These are phyloP conservation scores for Pyrrhoderma lamaoense DNA, from an alignment of 1,284 basidiomycete genomes.

Conservation along the genomic window DNA sequence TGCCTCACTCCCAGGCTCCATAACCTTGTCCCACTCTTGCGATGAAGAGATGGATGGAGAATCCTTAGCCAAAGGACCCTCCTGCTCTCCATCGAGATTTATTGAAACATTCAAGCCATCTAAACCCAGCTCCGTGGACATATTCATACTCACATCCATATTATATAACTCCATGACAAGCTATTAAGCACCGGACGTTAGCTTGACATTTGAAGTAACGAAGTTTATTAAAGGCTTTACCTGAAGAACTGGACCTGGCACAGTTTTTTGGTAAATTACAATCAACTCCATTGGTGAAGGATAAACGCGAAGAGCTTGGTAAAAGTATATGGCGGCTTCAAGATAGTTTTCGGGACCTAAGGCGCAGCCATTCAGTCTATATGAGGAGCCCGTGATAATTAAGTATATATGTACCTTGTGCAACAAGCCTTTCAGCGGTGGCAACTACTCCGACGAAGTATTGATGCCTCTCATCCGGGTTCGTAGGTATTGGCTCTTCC, in stretches of 20 bases:
- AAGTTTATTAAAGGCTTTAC: conserved; percentile 32
- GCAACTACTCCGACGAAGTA: conserved; percentile 91
- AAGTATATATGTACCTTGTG: conserved; percentile 50
- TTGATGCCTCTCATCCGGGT: conserved; percentile 70
- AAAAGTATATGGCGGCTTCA: conserved; percentile 85
- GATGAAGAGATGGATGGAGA: conserved; percentile 78
- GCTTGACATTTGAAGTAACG: not conserved
- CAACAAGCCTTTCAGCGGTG: conserved; percentile 79
- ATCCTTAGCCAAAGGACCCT: conserved; percentile 50
- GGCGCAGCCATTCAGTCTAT: too few relatives aligned
- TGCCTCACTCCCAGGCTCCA: conserved; percentile 56
- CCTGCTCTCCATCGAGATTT: conserved; percentile 39
- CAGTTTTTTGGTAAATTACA: conserved; percentile 88
- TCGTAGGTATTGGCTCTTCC: conserved; percentile 56
- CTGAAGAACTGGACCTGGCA: conserved; percentile 82
- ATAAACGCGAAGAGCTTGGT: conserved; percentile 90
- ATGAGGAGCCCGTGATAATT: too few relatives aligned
- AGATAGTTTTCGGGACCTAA: conserved; percentile 72
- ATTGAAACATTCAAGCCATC: conserved; percentile 22
- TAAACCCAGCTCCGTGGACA: conserved; percentile 36
- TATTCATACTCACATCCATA: conserved; percentile 89
- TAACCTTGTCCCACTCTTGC: conserved; percentile 80
- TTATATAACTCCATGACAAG: conserved; percentile 85
- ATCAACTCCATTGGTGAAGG: conserved; percentile 89
- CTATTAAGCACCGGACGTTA: conserved; percentile 28